These are phyloP conservation scores for Nakazawaea holstii DNA, from an alignment of 805 yeast genomes.

Conservation along the genomic window DNA sequence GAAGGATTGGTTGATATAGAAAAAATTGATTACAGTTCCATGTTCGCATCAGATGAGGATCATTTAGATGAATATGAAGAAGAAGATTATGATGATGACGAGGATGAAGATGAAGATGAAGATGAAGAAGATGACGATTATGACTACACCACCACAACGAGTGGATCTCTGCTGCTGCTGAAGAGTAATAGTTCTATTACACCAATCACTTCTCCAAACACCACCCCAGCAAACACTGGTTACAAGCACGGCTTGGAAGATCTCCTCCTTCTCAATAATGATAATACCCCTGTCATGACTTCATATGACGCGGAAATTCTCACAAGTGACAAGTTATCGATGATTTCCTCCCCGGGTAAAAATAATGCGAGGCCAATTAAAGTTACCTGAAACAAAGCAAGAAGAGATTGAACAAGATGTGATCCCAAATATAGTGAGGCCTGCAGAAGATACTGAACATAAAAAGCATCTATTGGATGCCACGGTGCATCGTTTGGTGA, in stretches of 20 bases:
- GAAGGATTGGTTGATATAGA: constrained; percentile 25
- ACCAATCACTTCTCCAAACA: constrained; percentile 8
- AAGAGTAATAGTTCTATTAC: neutral
- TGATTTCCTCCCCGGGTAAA: neutral
- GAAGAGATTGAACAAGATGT: neutral
- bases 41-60: too few relatives aligned
- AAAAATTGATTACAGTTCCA: neutral
- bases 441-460: neutral
- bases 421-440: neutral
- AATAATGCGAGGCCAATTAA: constrained; percentile 8
- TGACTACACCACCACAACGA: neutral
- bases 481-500: constrained; percentile 15
- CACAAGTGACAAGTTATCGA: neutral
- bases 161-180: neutral
- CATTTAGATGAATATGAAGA: neutral
- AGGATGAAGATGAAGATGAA: constrained; percentile 8
- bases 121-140: constrained; percentile 1
- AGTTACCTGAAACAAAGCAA: neutral
- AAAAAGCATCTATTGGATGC: constrained; percentile 3
- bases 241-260: constrained; percentile 1
- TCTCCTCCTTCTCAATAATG: constrained; percentile 4
- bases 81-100: constrained; percentile 6
- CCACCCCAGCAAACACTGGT: constrained; percentile 4
- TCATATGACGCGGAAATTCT: neutral
- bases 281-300: constrained; percentile 5